Percentiles rank a stretch among this genome's conserved stretches.
Conservation (phyloP, 164 flowering plant genomes). For the Chimonanthus praecox region DNA sequence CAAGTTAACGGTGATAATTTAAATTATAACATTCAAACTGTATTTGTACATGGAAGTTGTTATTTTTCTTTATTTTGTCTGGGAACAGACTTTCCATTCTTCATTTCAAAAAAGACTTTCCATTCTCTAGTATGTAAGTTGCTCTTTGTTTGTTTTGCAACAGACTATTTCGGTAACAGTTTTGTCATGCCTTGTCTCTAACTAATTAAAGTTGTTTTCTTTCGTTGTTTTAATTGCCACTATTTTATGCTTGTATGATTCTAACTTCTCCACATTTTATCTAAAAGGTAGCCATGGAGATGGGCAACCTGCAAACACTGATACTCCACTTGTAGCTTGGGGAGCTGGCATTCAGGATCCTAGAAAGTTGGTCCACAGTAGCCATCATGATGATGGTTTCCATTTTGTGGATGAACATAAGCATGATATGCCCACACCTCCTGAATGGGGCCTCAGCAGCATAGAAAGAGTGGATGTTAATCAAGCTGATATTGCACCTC, state of each 20-base stretch:
- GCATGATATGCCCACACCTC: constrained; percentile 88
- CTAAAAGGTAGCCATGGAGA: constrained; percentile 94
- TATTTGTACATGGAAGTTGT: too few species aligned
- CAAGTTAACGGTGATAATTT: too few species aligned
- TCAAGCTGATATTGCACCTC: constrained; percentile 97
- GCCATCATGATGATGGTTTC: constrained; percentile 39
- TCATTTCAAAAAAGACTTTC: too few species aligned
- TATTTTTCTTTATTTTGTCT: too few species aligned
- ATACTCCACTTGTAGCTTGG: constrained; percentile 98
- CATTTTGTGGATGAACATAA: constrained; percentile 85
- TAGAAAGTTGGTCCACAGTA: constrained; percentile 27
- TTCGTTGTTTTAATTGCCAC: not conserved
- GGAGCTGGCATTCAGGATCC: constrained; percentile 87
- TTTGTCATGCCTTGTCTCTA: not conserved
- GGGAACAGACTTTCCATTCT: too few species aligned
- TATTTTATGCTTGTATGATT: constrained; percentile 4
- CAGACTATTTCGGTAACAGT: not conserved
- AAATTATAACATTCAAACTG: too few species aligned
- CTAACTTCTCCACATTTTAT: constrained; percentile 25
- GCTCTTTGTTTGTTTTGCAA: not conserved
- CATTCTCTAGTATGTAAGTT: too few species aligned
- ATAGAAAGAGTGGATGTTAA: constrained; percentile 90
- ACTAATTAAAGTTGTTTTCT: not conserved
- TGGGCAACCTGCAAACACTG: constrained; percentile 93
- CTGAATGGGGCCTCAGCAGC: constrained; percentile 72